A percentile compares a stretch with the other conserved stretches of the same genome.
Evolutionary conservation across 805 yeast genomes (phyloP).

Genomic region (Ogataea polymorpha): DNA sequence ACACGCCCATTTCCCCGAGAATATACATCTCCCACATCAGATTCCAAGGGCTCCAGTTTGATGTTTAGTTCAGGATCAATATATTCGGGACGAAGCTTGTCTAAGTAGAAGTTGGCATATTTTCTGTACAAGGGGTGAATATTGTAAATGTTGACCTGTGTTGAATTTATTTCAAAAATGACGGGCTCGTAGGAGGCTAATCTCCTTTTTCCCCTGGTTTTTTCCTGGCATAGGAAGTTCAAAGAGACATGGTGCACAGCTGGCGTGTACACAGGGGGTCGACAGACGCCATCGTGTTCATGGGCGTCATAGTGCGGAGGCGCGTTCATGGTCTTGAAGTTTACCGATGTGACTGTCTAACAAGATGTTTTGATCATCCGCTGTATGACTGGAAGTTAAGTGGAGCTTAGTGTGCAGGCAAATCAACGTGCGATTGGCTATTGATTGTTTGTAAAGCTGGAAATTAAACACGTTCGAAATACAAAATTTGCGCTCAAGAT

Average conservation of each 20-base stretch:
- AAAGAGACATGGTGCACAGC: constrained; percentile 27
- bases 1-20: neutral
- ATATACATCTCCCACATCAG: no score
- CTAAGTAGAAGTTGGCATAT: constrained; percentile 21
- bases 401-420: no score
- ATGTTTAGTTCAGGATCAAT: constrained; percentile 30
- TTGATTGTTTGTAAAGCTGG: no score
- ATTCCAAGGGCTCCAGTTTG: constrained; percentile 10
- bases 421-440: no score
- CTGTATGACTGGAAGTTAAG: no score
- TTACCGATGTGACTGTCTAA: neutral
- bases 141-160: constrained; percentile 28
- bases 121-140: constrained; percentile 14
- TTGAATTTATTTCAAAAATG: constrained; percentile 32
- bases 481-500: neutral
- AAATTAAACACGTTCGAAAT: no score
- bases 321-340: neutral
- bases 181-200: constrained; percentile 19
- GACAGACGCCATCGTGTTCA: neutral
- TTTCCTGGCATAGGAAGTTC: constrained; percentile 21
- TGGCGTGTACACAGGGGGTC: constrained; percentile 25
- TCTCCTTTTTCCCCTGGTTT: neutral
- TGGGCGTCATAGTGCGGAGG: neutral
- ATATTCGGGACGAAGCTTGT: constrained; percentile 21
- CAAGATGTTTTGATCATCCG: no score